Conservation (phyloP, 345 rosid species). For the Toxicodendron radicans region DNA sequence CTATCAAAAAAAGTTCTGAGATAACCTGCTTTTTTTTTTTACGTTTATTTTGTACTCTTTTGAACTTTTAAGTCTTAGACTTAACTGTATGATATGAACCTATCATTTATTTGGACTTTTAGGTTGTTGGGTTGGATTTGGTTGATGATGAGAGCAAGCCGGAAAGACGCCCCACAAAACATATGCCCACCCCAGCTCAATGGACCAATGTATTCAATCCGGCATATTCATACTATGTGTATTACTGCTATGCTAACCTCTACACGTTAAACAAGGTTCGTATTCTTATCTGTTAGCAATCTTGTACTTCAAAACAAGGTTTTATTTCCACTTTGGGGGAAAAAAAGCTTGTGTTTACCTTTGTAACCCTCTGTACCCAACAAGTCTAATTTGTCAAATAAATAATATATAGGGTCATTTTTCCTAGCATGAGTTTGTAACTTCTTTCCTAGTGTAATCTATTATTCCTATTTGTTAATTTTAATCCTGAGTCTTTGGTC, state of each 20-base stretch:
- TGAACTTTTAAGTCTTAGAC: background rate
- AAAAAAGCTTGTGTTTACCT: background rate
- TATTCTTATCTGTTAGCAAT: background rate
- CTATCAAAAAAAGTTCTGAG: too few species aligned
- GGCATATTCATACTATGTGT: constrained; percentile 88
- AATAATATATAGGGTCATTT: constrained; percentile 7
- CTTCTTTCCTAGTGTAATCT: background rate
- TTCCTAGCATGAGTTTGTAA: background rate
- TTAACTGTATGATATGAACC: background rate
- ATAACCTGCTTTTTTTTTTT: background rate
- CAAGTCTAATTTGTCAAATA: constrained; percentile 1
- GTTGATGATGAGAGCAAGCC: constrained; percentile 99
- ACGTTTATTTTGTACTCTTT: background rate
- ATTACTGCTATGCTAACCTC: constrained; percentile 95
- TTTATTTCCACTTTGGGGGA: background rate
- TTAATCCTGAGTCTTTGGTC: background rate
- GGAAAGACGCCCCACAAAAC: constrained; percentile 99
- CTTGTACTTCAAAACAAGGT: background rate
- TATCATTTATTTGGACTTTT: constrained; percentile 26
- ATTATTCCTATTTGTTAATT: background rate
- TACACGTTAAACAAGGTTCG: constrained; percentile 89
- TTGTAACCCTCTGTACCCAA: background rate
- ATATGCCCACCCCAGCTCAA: constrained; percentile 99
- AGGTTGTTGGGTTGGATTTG: constrained; percentile 99
- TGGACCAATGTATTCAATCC: constrained; percentile 99